These are phyloP conservation scores for Chrysosporium keratinophilum DNA, from an alignment of 2,329 filamentous ascomycete genomes.

Conservation along the genomic window DNA sequence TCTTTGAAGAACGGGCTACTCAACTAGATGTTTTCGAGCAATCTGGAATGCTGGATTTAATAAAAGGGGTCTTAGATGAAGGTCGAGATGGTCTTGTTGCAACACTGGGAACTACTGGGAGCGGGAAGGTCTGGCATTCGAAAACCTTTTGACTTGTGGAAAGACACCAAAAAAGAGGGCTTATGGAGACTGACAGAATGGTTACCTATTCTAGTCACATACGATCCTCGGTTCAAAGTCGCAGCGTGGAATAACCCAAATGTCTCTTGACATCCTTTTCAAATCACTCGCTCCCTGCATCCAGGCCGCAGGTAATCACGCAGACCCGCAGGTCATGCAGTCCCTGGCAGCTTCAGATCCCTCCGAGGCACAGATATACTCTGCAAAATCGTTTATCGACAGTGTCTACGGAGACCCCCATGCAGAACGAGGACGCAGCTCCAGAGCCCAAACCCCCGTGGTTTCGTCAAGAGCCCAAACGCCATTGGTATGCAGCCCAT, in stretches of 20 bases:
- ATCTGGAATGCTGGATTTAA: conserved; percentile 61
- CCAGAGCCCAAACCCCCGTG: conserved; percentile 38
- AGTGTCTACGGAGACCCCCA: conserved; percentile 58
- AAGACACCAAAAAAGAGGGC: not conserved
- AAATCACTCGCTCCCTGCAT: conserved; percentile 65
- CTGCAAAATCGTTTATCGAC: conserved; percentile 69
- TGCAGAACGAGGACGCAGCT: conserved; percentile 47
- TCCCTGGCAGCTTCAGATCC: conserved; percentile 67
- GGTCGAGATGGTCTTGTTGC: conserved; percentile 83
- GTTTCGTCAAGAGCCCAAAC: conserved; percentile 35
- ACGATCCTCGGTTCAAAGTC: conserved; percentile 83
- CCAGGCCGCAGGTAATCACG: conserved; percentile 45
- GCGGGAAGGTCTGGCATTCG: conserved; percentile 67
- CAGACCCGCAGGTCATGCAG: conserved; percentile 51
- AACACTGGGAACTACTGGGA: conserved; percentile 87
- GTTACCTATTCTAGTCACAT: conserved; percentile 57
- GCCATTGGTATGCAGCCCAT: conserved; percentile 34
- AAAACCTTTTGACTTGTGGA: not conserved
- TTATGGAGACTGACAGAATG: not conserved
- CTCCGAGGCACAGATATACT: conserved; percentile 67
- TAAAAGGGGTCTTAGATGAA: conserved; percentile 73
- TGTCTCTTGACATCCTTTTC: conserved; percentile 83
- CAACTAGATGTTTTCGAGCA: conserved; percentile 82
- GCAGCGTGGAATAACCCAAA: conserved; percentile 82
- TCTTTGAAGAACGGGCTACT: conserved; percentile 76